These are phyloP conservation scores for Prunus mume DNA, from an alignment of 306 rosid genomes.

Conservation along the genomic window DNA sequence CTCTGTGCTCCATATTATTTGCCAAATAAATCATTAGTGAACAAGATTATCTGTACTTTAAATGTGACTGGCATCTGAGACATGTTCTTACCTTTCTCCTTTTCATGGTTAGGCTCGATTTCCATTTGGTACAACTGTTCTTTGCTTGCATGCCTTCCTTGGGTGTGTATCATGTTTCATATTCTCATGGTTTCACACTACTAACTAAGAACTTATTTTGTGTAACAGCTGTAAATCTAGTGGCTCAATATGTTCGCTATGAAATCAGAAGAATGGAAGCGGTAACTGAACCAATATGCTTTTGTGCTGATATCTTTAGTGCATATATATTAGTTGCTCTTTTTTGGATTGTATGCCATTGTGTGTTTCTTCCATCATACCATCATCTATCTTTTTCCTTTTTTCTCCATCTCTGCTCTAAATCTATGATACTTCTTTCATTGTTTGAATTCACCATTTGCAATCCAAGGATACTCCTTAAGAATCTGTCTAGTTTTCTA, in stretches of 20 bases:
- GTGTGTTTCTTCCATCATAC: constrained; percentile 7
- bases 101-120: constrained; percentile 70
- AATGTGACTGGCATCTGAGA: neutral
- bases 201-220: constrained; percentile 23
- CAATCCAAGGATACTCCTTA: neutral
- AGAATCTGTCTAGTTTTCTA: neutral
- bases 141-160: constrained; percentile 86
- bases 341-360: neutral
- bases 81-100: constrained; percentile 24
- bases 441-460: neutral
- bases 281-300: constrained; percentile 35
- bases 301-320: neutral
- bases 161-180: constrained; percentile 35
- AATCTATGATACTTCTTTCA: neutral
- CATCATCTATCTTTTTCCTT: neutral
- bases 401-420: neutral
- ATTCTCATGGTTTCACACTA: neutral
- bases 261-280: constrained; percentile 76
- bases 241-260: constrained; percentile 84
- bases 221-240: constrained; percentile 77
- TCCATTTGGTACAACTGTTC: constrained; percentile 80
- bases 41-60: neutral
- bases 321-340: no score
- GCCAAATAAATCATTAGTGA: neutral
- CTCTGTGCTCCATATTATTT: neutral